A percentile compares a stretch with the other conserved stretches of the same genome.
Conservation (phyloP, 106 monocot genomes). For the Phalaenopsis equestris region DNA sequence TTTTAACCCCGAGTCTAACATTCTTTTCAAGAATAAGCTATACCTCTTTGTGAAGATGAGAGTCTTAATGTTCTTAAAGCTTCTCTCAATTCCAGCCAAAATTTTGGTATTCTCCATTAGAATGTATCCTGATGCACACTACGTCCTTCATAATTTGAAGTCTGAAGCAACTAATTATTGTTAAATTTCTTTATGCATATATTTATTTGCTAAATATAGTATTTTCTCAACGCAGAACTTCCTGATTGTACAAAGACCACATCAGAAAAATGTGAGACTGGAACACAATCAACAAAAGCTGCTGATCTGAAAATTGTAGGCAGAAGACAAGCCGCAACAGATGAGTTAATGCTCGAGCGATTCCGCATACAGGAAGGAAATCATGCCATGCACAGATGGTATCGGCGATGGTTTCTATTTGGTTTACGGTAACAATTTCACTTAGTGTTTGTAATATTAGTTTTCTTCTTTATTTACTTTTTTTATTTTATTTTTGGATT, state of each 20-base stretch:
- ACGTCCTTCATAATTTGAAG: not conserved
- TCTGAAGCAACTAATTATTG: not conserved
- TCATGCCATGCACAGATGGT: constrained; percentile 76
- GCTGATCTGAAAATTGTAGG: constrained; percentile 28
- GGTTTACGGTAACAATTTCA: not conserved
- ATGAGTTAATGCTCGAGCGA: constrained; percentile 92
- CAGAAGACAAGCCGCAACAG: constrained; percentile 81
- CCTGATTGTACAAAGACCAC: constrained; percentile 60
- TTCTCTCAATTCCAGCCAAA: no score
- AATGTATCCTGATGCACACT: no score
- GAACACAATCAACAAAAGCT: constrained; percentile 33
- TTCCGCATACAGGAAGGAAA: constrained; percentile 82
- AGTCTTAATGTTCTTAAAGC: not conserved
- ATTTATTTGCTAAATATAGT: not conserved
- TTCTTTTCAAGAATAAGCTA: not conserved
- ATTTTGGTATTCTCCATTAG: no score
- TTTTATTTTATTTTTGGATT: no score
- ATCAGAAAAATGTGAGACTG: constrained; percentile 14
- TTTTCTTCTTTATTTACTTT: not conserved
- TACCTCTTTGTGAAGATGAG: not conserved
- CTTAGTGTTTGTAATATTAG: not conserved
- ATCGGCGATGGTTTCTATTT: not conserved
- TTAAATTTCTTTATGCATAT: not conserved
- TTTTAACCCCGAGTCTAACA: no score
- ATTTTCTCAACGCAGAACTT: constrained; percentile 36